Evolutionary conservation across 306 rosid genomes (phyloP), one percentile per base, ranked within the genome.

Genomic region (Fagus crenata): DNA sequence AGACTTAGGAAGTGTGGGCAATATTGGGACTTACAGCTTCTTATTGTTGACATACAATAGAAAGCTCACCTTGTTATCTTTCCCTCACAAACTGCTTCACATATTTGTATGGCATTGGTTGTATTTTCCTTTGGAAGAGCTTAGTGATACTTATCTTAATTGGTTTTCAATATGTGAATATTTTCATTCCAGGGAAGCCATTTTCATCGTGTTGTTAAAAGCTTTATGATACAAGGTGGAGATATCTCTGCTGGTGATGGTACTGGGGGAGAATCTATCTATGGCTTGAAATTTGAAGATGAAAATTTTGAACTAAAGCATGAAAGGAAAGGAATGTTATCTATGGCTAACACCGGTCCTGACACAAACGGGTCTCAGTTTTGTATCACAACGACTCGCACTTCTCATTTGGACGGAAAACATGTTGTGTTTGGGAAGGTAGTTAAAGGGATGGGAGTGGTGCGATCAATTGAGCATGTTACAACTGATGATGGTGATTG

Each of bases 181-280:
- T 69, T 83, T 61, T 78, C 37, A 69, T 69, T 74, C 71, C 85
- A 94, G 98, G 98, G 96, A 42, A 85, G 87, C 28, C 84, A 87
- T 78, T 90, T 92, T 80, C 98, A 92, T 81, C 96, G 93, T 42
- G 85, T 92, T 67, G 37, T 88, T 71, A 90, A 89, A 73, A 90
- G 95, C 80, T 92, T 87, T 76, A 94, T 92, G 98, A 85, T 92
- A 63, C 95, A 92, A 89, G 94, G 95, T 67, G 98, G 98, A 41
- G 98, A 94, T 79, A 91, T 89, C 69, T 91, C 98, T 35, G 95
- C 96, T 46, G 95, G 96, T 61, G 96, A 92, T 80, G 98, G 96
- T 28, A 89, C 96, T 9, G 96, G 96, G 35, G 98, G 98, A 78
- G 97, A 92, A 75, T 92, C 96, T 51, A 92, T 92, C 14, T 94